phyloP scores from a whole-genome alignment of 306 rosid genomes.

The Luffa acutangula region DNA sequence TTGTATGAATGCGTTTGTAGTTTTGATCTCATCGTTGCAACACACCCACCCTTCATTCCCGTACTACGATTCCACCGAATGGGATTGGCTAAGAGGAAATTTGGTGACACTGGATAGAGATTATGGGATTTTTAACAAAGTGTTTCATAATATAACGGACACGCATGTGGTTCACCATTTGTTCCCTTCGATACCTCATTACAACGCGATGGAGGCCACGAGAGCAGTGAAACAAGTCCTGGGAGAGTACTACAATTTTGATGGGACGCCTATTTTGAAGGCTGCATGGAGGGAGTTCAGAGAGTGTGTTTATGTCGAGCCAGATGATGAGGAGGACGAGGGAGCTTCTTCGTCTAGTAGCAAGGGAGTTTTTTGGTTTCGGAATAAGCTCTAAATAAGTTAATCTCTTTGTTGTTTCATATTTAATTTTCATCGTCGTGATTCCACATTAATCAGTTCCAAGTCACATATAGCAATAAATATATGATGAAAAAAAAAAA shows the following conservation, averaged over 20 bases:
- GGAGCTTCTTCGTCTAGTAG: not conserved
- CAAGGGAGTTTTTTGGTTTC: conserved; percentile 67
- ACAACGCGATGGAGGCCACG: conserved; percentile 73
- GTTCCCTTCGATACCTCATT: conserved; percentile 69
- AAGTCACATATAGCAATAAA: not conserved
- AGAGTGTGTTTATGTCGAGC: conserved; percentile 67
- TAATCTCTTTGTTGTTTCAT: not conserved
- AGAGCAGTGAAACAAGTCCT: conserved; percentile 36
- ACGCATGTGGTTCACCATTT: conserved; percentile 68
- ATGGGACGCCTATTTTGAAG: conserved; percentile 49
- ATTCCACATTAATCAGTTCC: not conserved
- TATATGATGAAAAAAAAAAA: not conserved
- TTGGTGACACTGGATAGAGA: conserved; percentile 64
- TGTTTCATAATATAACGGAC: conserved; percentile 62
- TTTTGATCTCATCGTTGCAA: conserved; percentile 56
- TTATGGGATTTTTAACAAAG: conserved; percentile 46
- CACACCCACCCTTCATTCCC: conserved; percentile 66
- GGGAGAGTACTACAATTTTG: conserved; percentile 51
- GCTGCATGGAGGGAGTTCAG: conserved; percentile 81
- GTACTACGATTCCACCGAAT: conserved; percentile 55
- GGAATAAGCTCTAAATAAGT: conserved; percentile 28
- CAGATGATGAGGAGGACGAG: conserved; percentile 22
- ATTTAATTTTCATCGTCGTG: not conserved
- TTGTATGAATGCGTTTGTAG: conserved; percentile 50
- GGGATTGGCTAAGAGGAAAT: conserved; percentile 87